Evolutionary conservation across 2,329 filamentous ascomycete species (phyloP).

Genomic region (Verticillium nubilum): DNA sequence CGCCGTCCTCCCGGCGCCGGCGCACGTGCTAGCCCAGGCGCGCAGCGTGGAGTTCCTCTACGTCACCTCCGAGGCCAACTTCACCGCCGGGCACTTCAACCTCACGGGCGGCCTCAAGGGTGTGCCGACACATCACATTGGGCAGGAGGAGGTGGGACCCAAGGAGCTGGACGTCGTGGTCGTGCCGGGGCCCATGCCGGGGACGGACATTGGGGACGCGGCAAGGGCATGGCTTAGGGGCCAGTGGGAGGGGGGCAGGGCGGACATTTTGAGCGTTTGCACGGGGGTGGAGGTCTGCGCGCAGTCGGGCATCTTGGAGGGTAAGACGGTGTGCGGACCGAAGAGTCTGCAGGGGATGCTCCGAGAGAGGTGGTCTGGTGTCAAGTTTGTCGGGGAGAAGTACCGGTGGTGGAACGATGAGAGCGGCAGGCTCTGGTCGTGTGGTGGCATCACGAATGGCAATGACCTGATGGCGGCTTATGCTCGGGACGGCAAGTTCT

Average conservation of each 20-base stretch:
- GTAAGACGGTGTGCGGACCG: slow-evolving; percentile 41
- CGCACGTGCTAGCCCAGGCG: slow-evolving; percentile 31
- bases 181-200: slow-evolving; percentile 44
- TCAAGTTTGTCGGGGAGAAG: slow-evolving; percentile 37
- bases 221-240: slow-evolving; percentile 35
- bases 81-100: slow-evolving; percentile 22
- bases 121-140: slow-evolving; percentile 35
- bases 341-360: slow-evolving; percentile 35
- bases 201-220: slow-evolving; percentile 20
- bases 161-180: slow-evolving; percentile 45
- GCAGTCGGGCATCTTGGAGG: slow-evolving; percentile 40
- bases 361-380: slow-evolving; percentile 27
- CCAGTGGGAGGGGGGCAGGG: slow-evolving; percentile 30
- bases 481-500: slow-evolving; percentile 33
- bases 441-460: slow-evolving; percentile 50
- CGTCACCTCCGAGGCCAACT: slow-evolving; percentile 32
- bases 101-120: slow-evolving; percentile 35
- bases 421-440: slow-evolving; percentile 49
- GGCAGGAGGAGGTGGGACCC: slow-evolving; percentile 39
- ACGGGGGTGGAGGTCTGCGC: slow-evolving; percentile 44
- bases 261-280: slow-evolving; percentile 47
- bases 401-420: slow-evolving; percentile 37
- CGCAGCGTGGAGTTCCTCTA: slow-evolving; percentile 39
- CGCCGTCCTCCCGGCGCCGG: slow-evolving; percentile 22
- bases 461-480: slow-evolving; percentile 52